phyloP scores from a whole-genome alignment of 495 filamentous ascomycete genomes.

The Xylaria castorea region DNA sequence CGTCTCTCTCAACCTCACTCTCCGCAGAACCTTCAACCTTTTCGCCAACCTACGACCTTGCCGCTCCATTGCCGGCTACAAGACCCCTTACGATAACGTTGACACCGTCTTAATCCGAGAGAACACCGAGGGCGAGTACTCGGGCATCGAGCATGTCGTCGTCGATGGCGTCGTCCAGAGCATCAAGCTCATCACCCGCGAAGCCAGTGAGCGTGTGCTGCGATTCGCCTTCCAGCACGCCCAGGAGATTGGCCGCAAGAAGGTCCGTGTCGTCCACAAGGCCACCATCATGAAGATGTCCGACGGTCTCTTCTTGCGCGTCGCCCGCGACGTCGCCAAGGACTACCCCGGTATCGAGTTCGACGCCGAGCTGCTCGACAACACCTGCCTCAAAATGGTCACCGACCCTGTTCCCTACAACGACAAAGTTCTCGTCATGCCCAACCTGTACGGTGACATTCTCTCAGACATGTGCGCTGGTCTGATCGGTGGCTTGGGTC shows the following conservation, averaged over 20 bases:
- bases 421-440: constrained; percentile 99
- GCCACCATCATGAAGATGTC: constrained; percentile 99
- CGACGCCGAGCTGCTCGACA: constrained; percentile 96
- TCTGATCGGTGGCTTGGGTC: constrained; percentile 94
- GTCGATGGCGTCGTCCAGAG: constrained; percentile 97
- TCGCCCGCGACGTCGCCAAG: constrained; percentile 82
- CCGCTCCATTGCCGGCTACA: constrained; percentile 94
- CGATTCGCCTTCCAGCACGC: constrained; percentile 98
- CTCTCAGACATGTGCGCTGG: constrained; percentile 99
- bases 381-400: constrained; percentile 97
- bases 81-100: constrained; percentile 97
- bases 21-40: constrained; percentile 98
- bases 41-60: constrained; percentile 99
- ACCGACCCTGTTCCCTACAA: constrained; percentile 94
- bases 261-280: constrained; percentile 98
- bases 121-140: constrained; percentile 99
- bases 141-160: constrained; percentile 97
- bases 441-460: constrained; percentile 99
- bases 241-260: constrained; percentile 85
- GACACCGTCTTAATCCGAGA: constrained; percentile 98
- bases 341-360: constrained; percentile 95
- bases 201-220: constrained; percentile 91
- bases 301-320: constrained; percentile 95
- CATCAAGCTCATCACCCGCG: constrained; percentile 97
- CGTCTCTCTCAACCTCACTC: constrained; percentile 97